A percentile compares a stretch with the other conserved stretches of the same genome.
These are phyloP conservation scores for Vigna unguiculata DNA, from an alignment of 306 rosid species.

Conservation along the genomic window DNA sequence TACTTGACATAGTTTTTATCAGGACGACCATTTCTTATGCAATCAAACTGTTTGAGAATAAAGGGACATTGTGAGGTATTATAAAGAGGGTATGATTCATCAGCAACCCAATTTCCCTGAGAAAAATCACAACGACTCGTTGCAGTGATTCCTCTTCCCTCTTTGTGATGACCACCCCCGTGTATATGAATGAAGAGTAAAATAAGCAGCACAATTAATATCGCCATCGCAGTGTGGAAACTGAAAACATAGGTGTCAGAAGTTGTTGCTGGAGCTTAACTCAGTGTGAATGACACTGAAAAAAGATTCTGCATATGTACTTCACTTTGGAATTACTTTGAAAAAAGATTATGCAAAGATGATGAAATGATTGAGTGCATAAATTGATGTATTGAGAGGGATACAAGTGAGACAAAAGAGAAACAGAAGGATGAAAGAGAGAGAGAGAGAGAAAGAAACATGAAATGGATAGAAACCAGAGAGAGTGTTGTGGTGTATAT, in stretches of 20 bases:
- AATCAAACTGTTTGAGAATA: slow-evolving; percentile 64
- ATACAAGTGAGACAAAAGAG: not conserved
- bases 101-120: slow-evolving; percentile 69
- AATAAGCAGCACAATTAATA: slow-evolving; percentile 27
- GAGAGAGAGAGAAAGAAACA: not conserved
- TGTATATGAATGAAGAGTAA: slow-evolving; percentile 34
- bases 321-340: not conserved
- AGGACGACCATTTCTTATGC: slow-evolving; percentile 68
- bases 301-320: no score
- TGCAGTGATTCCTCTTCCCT: not conserved
- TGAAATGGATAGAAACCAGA: not conserved
- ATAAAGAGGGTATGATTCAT: slow-evolving; percentile 69
- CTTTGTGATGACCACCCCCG: slow-evolving; percentile 20
- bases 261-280: no score
- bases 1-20: slow-evolving; percentile 63
- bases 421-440: not conserved
- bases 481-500: not conserved
- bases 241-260: not conserved
- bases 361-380: no score
- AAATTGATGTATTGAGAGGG: not conserved
- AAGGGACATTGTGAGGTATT: slow-evolving; percentile 59
- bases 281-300: no score
- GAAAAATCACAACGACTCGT: slow-evolving; percentile 54
- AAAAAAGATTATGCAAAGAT: no score
- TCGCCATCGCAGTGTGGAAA: slow-evolving; percentile 43